Evolutionary conservation across 768 basidiomycete species (phyloP).

Genomic region (Lyophyllum shimeji): DNA sequence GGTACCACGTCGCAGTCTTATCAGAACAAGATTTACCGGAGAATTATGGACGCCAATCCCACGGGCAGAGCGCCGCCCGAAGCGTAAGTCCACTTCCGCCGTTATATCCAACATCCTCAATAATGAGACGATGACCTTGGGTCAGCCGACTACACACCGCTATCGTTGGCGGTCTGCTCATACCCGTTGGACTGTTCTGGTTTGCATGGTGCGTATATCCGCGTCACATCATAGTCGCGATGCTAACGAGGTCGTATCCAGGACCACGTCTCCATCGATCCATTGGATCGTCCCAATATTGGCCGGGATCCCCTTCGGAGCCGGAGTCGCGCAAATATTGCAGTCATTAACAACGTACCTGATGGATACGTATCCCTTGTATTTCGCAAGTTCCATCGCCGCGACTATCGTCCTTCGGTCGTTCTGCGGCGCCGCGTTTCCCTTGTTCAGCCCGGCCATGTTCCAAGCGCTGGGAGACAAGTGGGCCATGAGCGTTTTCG

Average conservation of each 20-base stretch:
- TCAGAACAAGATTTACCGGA: constrained; percentile 53
- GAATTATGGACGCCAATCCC: constrained; percentile 45
- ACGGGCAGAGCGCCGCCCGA: constrained; percentile 58
- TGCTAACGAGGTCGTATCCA: constrained; percentile 17
- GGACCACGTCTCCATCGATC: constrained; percentile 49
- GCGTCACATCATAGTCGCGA: neutral
- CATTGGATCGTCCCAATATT: constrained; percentile 72
- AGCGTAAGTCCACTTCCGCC: constrained; percentile 37
- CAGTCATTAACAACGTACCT: constrained; percentile 67
- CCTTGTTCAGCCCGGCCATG: constrained; percentile 54
- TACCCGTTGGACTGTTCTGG: constrained; percentile 64
- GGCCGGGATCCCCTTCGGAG: constrained; percentile 66
- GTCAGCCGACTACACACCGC: constrained; percentile 61
- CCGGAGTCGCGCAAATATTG: constrained; percentile 62
- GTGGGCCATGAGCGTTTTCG: constrained; percentile 58
- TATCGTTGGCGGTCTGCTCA: constrained; percentile 49
- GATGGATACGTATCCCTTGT: constrained; percentile 68
- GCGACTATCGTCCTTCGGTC: constrained; percentile 69
- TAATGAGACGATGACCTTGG: constrained; percentile 1
- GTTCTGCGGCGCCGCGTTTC: constrained; percentile 61
- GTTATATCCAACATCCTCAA: neutral
- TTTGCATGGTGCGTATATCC: constrained; percentile 51
- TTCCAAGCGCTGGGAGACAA: constrained; percentile 51
- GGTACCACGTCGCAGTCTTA: constrained; percentile 53
- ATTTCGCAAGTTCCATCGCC: constrained; percentile 67